A percentile compares a stretch with the other conserved stretches of the same genome.
Evolutionary conservation across 129 eudicot species (phyloP).

Genomic region (Tanacetum coccineum): DNA sequence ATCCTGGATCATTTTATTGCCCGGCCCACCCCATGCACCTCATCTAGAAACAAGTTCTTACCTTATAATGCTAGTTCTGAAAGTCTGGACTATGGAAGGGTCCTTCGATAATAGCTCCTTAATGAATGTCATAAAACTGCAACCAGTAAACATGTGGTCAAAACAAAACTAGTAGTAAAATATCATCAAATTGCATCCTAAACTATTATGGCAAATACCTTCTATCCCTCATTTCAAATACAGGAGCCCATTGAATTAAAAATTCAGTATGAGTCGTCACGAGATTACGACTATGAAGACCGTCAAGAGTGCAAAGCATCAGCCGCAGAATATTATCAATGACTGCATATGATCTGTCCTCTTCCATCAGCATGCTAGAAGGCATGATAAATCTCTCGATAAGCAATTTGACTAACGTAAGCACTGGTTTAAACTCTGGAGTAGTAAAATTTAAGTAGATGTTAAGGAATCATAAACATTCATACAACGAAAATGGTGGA

Average conservation of each 20-base stretch:
- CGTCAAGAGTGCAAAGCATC: constrained; percentile 73
- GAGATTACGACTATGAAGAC: constrained; percentile 38
- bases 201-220: constrained; percentile 40
- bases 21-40: not conserved
- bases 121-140: constrained; percentile 66
- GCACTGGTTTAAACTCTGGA: constrained; percentile 55
- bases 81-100: constrained; percentile 37
- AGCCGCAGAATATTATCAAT: constrained; percentile 51
- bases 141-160: constrained; percentile 18
- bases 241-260: constrained; percentile 60
- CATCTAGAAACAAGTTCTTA: constrained; percentile 15
- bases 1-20: no score
- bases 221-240: constrained; percentile 50
- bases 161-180: constrained; percentile 5
- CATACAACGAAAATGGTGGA: not conserved
- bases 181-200: constrained; percentile 9
- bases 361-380: constrained; percentile 21
- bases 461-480: constrained; percentile 2
- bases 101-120: constrained; percentile 60
- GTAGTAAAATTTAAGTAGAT: constrained; percentile 7
- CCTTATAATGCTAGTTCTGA: constrained; percentile 55
- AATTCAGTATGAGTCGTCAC: constrained; percentile 27
- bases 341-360: constrained; percentile 36
- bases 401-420: constrained; percentile 47
- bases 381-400: constrained; percentile 43